Conservation (phyloP, 306 rosid species). For the Cicer chorassanicum region DNA sequence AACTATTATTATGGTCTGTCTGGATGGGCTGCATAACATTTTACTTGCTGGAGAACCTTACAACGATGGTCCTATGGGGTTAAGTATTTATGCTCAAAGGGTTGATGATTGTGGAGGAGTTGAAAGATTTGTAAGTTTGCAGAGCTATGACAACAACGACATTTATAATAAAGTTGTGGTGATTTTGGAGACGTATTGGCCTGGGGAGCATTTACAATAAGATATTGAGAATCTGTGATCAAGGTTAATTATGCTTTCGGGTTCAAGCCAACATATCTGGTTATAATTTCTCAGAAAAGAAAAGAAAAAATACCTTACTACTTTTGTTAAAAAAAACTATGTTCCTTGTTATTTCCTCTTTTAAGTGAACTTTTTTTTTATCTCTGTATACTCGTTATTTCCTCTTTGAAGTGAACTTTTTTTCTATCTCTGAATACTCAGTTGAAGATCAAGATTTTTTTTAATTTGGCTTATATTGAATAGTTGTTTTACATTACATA, state of each 20-base stretch:
- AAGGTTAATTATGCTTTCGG: too few species aligned
- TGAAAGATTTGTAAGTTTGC: constrained; percentile 83
- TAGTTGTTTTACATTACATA: neutral
- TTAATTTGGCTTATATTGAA: neutral
- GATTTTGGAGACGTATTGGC: constrained; percentile 86
- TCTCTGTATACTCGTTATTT: too few species aligned
- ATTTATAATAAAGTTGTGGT: constrained; percentile 85
- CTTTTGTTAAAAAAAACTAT: too few species aligned
- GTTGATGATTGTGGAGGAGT: constrained; percentile 87
- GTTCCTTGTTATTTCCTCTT: too few species aligned
- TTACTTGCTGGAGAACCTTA: constrained; percentile 87
- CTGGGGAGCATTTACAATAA: constrained; percentile 54
- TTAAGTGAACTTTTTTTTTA: too few species aligned
- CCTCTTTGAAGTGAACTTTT: too few species aligned
- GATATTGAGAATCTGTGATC: too few species aligned
- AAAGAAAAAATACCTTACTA: too few species aligned
- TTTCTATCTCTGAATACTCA: too few species aligned
- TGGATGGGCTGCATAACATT: constrained; percentile 89
- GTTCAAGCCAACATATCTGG: too few species aligned
- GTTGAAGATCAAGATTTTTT: too few species aligned
- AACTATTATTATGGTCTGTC: constrained; percentile 74
- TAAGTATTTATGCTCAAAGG: constrained; percentile 71
- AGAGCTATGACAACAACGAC: constrained; percentile 84
- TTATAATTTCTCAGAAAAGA: too few species aligned
- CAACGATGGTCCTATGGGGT: constrained; percentile 62